Evolutionary conservation across 2,329 filamentous ascomycete genomes (phyloP), one percentile per base, ranked within the genome.

Genomic region (Colletotrichum zoysiae): DNA sequence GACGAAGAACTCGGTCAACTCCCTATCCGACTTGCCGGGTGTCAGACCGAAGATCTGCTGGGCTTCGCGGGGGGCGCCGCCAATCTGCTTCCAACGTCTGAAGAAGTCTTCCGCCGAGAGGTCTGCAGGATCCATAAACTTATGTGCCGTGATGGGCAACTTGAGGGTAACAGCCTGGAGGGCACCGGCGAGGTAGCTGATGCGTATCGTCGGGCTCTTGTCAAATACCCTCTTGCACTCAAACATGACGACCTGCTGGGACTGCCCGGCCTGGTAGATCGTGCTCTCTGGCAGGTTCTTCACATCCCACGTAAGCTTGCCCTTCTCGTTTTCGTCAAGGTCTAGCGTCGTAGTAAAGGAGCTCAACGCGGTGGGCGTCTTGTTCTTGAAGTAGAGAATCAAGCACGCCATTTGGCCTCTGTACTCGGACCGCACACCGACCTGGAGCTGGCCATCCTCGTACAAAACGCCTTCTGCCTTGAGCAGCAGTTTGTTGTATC

Each of bases 71-170:
- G 95, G 92, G 1, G 90, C 90, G 6, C 93, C 94, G 16, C 96
- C 96, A 77, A 99, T 98, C 83, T 99, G 96, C 86, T 97, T 97
- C 96, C 96, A 99, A 63, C 97, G 88, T 86, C 97, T 98, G 89
- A 99, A 99, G 83, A 98, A 99, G 79, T 99, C 96, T 64, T 99
- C 96, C 0, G 92, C 90, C 8, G 89, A 89, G 50, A 99, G 86
- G 68, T 96, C 92, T 0, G 96, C 95, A 0, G 93, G 90, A 74
- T 98, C 95, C 95, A 98, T 98, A 79, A 97, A 99, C 80, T 98
- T 97, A 82, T 98, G 95, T 65, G 95, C 89, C 0, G 93, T 86
- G 5, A 99, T 89, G 0, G 96, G 96, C 5, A 99, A 87, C 81
- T 97, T 95, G 51, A 99, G 85, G 0, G 96, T 99, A 50, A 98